Conservation (phyloP, 176 grass and related monocot species). For the Triticum dicoccoides region DNA sequence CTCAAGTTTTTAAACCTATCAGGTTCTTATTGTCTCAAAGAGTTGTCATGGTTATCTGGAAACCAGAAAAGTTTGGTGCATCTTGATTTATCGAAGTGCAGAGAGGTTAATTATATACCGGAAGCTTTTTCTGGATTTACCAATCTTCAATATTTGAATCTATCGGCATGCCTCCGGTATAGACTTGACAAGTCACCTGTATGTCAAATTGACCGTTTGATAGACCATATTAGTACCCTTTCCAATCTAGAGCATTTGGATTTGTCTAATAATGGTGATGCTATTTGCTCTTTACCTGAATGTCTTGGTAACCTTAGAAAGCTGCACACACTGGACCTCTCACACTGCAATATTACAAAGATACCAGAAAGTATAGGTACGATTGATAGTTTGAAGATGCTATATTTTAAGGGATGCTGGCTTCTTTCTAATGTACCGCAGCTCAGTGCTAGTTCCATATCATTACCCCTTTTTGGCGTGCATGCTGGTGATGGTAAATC, state of each 20-base stretch:
- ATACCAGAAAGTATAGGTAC: background rate
- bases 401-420: background rate
- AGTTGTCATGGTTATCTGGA: background rate
- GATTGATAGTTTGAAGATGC: background rate
- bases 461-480: background rate
- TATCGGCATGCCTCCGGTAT: background rate
- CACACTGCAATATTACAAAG: background rate
- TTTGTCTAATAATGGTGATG: background rate
- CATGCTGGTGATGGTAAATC: background rate
- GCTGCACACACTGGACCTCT: background rate
- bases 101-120: background rate
- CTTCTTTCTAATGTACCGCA: background rate
- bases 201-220: background rate
- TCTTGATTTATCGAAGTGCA: background rate
- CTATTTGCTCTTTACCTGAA: background rate
- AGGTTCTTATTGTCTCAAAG: background rate
- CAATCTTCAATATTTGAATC: background rate
- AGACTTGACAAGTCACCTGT: background rate
- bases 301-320: background rate
- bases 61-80: background rate
- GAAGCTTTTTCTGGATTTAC: background rate
- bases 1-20: slow-evolving; percentile 21
- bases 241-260: slow-evolving; percentile 7
- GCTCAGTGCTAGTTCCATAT: background rate
- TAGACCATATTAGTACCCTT: background rate